Evolutionary conservation across 805 yeast genomes (phyloP).

Genomic region (Sugiyamaella mastotermitis): DNA sequence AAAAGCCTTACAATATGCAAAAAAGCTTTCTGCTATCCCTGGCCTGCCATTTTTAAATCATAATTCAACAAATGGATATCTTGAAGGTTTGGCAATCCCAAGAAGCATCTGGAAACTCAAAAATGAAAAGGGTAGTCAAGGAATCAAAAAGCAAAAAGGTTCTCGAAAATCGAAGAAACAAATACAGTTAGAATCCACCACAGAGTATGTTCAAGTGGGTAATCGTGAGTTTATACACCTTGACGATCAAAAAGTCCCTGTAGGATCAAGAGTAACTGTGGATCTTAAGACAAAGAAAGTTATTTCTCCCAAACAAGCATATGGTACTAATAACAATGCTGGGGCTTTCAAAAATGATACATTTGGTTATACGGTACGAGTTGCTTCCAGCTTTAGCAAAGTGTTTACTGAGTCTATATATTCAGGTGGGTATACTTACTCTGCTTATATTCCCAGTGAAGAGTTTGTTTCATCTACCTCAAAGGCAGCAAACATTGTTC

Average conservation of each 20-base stretch:
- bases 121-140: constrained; percentile 8
- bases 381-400: constrained; percentile 53
- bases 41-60: constrained; percentile 67
- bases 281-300: constrained; percentile 55
- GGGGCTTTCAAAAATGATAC: constrained; percentile 2
- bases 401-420: constrained; percentile 66
- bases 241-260: constrained; percentile 55
- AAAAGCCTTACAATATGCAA: constrained; percentile 50
- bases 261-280: constrained; percentile 75
- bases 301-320: constrained; percentile 67
- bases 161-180: constrained; percentile 44
- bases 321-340: constrained; percentile 41
- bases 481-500: constrained; percentile 17
- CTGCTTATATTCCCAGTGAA: constrained; percentile 62
- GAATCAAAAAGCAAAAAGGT: constrained; percentile 25
- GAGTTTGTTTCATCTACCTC: constrained; percentile 37
- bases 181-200: constrained; percentile 46
- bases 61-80: constrained; percentile 37
- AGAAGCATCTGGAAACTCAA: no score
- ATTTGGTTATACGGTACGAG: constrained; percentile 65
- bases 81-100: constrained; percentile 60
- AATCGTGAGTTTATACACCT: constrained; percentile 52
- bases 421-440: constrained; percentile 62
- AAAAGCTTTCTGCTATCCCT: constrained; percentile 62
- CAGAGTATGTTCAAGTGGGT: constrained; percentile 78